A percentile compares a stretch with the other conserved stretches of the same genome.
These are phyloP conservation scores for Lolium perenne DNA, from an alignment of 176 grass and related monocot species.

Conservation along the genomic window DNA sequence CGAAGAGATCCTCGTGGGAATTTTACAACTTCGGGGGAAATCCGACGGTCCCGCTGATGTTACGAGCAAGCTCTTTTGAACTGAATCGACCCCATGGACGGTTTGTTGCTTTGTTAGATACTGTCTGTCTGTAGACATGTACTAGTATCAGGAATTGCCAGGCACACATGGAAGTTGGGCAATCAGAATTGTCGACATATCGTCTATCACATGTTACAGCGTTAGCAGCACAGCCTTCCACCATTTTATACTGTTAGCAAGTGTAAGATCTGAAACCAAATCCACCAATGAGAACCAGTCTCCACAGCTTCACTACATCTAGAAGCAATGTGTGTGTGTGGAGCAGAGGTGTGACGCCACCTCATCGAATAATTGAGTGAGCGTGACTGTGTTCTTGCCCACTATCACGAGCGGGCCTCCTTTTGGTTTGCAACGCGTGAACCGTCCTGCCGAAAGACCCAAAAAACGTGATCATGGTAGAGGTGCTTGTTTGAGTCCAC, in stretches of 20 bases:
- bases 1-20: background rate
- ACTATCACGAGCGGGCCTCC: background rate
- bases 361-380: constrained; percentile 14
- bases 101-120: background rate
- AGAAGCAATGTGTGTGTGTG: background rate
- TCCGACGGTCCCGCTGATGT: background rate
- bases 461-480: background rate
- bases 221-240: background rate
- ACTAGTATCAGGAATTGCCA: background rate
- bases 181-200: background rate
- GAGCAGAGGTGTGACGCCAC: background rate
- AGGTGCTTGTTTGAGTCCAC: background rate
- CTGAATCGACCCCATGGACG: background rate
- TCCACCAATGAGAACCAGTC: background rate
- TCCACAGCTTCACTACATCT: background rate
- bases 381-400: background rate
- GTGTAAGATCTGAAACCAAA: constrained; percentile 7
- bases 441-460: background rate
- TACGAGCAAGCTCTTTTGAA: background rate
- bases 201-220: background rate
- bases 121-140: background rate
- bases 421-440: background rate
- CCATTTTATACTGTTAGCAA: background rate
- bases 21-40: background rate
- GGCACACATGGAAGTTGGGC: background rate